Evolutionary conservation across 352 stramenopile genomes (phyloP), one percentile per base, ranked within the genome.

Genomic region (Globisporangium cederbergense): DNA sequence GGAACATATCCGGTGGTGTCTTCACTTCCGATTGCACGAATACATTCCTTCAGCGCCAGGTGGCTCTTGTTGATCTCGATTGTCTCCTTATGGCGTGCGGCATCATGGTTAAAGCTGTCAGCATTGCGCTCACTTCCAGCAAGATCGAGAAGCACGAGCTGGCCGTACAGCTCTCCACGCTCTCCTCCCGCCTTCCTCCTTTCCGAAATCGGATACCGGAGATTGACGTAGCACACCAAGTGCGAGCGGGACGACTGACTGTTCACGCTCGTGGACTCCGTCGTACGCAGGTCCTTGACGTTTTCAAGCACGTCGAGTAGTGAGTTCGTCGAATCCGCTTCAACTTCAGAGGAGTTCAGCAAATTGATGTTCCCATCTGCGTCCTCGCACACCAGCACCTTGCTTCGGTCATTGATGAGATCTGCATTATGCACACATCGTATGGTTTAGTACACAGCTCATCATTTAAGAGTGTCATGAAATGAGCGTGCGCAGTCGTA

Each of bases 31-130:
- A 92, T 77, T 16, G 88, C 88, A 6, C 83, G 77, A 56, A 96
- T 80, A 42, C 86, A 95, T 47, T 95, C 78, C 65, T 96, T 96
- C 20, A 96, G 64, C 20, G 84, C 84, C 56, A 92, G 59, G 32
- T 93, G 79, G 52, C 81, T 93, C 64, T 89, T 88, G 67, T 96
- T 96, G 72, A 96, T 95, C 59, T 93, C 82, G 25, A 87, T 86
- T 1, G 71, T 76, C 61, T 96, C 85, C 55, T 88, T 90, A 34
- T 80, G 77, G 7, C 83, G 77, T 9, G 83, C 77, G 22, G 85
- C 80, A 42, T 89, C 75, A 50, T 96, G 87, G 54, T 91, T 79
- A 30, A 91, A 90, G 50, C 83, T 83, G 50, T 96, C 88, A 62
- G 86, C 79, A 13, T 88, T 88, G 60, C 86, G 83, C 54, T 96